Percentiles rank a stretch among this genome's conserved stretches.
Conservation (phyloP, 106 monocot species). For the Dendrobium chrysotoxum region DNA sequence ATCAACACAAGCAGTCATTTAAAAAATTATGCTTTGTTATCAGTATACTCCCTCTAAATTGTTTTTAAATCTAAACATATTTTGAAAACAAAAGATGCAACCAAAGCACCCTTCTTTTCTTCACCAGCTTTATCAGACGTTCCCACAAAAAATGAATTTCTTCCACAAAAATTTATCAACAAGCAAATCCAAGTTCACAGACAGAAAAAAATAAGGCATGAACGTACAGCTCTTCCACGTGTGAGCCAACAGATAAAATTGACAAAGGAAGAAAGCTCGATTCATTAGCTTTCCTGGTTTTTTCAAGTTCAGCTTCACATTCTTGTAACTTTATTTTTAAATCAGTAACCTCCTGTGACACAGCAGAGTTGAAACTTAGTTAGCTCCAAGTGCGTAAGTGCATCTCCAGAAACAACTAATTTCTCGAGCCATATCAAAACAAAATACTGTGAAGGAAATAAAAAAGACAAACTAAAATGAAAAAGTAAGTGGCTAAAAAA, state of each 20-base stretch:
- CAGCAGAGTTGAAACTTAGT: constrained; percentile 4
- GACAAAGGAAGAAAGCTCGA: constrained; percentile 38
- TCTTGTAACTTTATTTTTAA: constrained; percentile 69
- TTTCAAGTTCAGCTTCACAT: constrained; percentile 82
- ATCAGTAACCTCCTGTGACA: constrained; percentile 33
- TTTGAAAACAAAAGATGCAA: background rate
- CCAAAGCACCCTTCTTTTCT: background rate
- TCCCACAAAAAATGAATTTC: background rate
- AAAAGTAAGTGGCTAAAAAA: background rate
- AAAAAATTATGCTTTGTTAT: background rate
- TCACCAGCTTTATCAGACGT: background rate
- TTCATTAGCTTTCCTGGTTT: constrained; percentile 59
- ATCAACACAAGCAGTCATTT: background rate
- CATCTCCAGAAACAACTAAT: background rate
- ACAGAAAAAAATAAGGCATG: background rate
- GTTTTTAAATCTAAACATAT: background rate
- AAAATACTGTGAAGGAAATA: background rate
- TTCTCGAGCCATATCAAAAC: background rate
- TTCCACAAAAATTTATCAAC: background rate
- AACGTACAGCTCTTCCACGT: constrained; percentile 50
- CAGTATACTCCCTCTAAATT: background rate
- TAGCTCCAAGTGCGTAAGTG: background rate
- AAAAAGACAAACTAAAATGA: background rate
- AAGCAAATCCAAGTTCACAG: background rate
- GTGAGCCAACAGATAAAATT: constrained; percentile 18